Evolutionary conservation across 805 yeast species (phyloP).

Genomic region (Starmera quercuum): DNA sequence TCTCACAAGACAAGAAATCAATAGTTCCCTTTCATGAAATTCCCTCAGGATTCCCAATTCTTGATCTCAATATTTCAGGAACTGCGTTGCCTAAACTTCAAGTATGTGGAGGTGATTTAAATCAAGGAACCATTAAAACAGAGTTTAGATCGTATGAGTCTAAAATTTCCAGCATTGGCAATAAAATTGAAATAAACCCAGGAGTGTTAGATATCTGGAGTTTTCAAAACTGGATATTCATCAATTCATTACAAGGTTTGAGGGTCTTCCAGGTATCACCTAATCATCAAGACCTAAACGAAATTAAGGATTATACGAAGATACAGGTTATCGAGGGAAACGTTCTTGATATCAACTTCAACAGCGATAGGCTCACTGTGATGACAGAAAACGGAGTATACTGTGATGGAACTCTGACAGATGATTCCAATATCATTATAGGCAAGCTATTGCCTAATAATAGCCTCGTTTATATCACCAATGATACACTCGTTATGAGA

Average conservation of each 20-base stretch:
- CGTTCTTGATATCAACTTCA: slow-evolving; percentile 7
- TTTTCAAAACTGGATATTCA: slow-evolving; percentile 4
- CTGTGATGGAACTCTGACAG: slow-evolving; percentile 3
- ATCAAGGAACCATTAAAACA: slow-evolving; percentile 14
- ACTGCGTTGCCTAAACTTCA: slow-evolving; percentile 14
- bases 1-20: slow-evolving; percentile 1
- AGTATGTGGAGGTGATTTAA: slow-evolving; percentile 15
- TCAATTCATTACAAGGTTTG: slow-evolving; percentile 6
- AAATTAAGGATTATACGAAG: slow-evolving; percentile 5
- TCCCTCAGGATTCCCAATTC: slow-evolving; percentile 9
- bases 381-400: slow-evolving; percentile 15
- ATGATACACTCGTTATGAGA: not conserved
- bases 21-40: not conserved
- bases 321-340: slow-evolving; percentile 8
- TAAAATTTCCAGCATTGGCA: not conserved
- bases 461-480: slow-evolving; percentile 1
- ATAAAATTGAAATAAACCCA: not conserved
- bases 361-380: slow-evolving; percentile 1
- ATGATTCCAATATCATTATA: not conserved
- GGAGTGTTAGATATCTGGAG: slow-evolving; percentile 10
- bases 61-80: slow-evolving; percentile 17
- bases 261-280: slow-evolving; percentile 1
- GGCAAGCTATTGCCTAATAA: slow-evolving; percentile 1
- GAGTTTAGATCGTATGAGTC: slow-evolving; percentile 13
- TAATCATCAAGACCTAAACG: not conserved